A percentile compares a stretch with the other conserved stretches of the same genome.
These are phyloP conservation scores for Funneliformis geosporum DNA, from an alignment of 192 early-diverging fungal species.

Conservation along the genomic window DNA sequence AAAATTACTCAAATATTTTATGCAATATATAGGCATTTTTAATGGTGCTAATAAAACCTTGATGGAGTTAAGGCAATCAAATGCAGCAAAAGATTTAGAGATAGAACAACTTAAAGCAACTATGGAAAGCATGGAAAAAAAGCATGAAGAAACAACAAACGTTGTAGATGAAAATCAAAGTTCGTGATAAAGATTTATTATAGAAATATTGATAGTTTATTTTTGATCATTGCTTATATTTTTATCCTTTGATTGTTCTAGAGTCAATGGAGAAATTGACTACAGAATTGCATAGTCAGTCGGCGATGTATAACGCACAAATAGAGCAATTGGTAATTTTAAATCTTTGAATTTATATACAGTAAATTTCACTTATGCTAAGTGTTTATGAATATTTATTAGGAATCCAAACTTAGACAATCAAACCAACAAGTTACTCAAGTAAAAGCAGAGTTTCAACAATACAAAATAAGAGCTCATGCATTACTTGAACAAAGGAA, in stretches of 20 bases:
- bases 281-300: conserved; percentile 42
- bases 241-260: conserved; percentile 17
- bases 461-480: conserved; percentile 58
- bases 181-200: conserved; percentile 5
- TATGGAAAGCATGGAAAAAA: conserved; percentile 36
- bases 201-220: neutral
- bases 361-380: conserved; percentile 1
- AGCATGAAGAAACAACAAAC: conserved; percentile 33
- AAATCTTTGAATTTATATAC: neutral
- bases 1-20: neutral
- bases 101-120: conserved; percentile 40
- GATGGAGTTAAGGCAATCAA: conserved; percentile 52
- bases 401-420: conserved; percentile 55
- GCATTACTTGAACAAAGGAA: conserved; percentile 48
- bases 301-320: conserved; percentile 37
- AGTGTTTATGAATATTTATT: neutral
- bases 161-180: conserved; percentile 30
- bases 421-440: conserved; percentile 47
- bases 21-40: conserved; percentile 46
- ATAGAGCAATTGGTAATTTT: conserved; percentile 46
- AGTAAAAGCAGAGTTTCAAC: conserved; percentile 52
- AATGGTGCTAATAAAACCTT: conserved; percentile 57
- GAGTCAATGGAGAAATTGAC: conserved; percentile 41
- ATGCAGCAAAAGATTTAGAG: conserved; percentile 50
- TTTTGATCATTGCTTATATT: neutral